A percentile compares a stretch with the other conserved stretches of the same genome.
Evolutionary conservation across 73 alveolate genomes (phyloP).

Genomic region (Paraurostyla sp.): DNA sequence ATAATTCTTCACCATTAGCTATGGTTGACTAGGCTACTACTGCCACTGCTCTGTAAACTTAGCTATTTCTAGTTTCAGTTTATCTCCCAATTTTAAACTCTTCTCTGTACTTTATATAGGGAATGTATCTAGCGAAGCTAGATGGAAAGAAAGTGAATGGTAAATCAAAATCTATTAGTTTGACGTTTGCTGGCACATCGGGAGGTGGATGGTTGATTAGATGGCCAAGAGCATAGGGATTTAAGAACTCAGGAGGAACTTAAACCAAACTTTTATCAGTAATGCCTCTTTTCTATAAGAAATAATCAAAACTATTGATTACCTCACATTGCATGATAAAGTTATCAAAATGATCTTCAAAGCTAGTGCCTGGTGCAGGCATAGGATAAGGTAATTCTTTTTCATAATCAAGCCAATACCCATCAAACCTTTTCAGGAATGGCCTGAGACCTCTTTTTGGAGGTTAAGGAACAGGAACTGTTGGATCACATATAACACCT

Average conservation of each 20-base stretch:
- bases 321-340: neutral
- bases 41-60: constrained; percentile 63
- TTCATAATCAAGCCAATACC: constrained; percentile 70
- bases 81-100: neutral
- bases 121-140: constrained; percentile 60
- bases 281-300: neutral
- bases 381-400: constrained; percentile 75
- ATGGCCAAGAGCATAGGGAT: constrained; percentile 83
- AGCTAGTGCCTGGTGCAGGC: constrained; percentile 49
- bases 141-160: constrained; percentile 80
- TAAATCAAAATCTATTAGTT: constrained; percentile 75
- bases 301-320: neutral
- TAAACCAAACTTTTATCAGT: neutral
- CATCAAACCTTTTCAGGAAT: constrained; percentile 68
- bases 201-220: constrained; percentile 86
- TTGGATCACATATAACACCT: constrained; percentile 72
- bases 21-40: constrained; percentile 64
- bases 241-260: constrained; percentile 69
- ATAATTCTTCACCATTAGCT: constrained; percentile 70
- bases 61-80: constrained; percentile 18
- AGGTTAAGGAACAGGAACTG: constrained; percentile 33
- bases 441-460: constrained; percentile 53
- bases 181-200: constrained; percentile 67
- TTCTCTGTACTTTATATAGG: constrained; percentile 62
- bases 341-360: constrained; percentile 7